phyloP scores from a whole-genome alignment of 2,329 filamentous ascomycete species.

The Elsinoe necatrix region DNA sequence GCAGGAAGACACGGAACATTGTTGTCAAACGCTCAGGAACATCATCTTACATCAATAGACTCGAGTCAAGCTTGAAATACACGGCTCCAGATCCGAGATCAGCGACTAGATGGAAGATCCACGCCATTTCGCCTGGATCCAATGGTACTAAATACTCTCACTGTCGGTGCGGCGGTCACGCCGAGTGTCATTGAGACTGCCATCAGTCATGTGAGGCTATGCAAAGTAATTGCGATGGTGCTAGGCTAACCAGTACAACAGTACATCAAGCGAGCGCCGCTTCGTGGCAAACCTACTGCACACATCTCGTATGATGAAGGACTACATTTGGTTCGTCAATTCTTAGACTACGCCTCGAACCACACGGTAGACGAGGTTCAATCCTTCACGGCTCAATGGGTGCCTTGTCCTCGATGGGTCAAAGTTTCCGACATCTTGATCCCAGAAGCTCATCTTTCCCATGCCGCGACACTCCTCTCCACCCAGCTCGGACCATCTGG shows the following conservation, averaged over 20 bases:
- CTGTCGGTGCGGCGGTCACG: constrained; percentile 73
- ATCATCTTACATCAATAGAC: neutral
- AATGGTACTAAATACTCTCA: constrained; percentile 68
- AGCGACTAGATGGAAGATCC: neutral
- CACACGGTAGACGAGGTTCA: constrained; percentile 92
- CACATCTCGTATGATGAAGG: constrained; percentile 94
- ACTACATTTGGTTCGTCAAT: constrained; percentile 74
- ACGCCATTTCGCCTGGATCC: neutral
- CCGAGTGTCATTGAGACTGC: constrained; percentile 82
- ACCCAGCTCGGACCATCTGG: constrained; percentile 71
- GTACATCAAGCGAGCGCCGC: constrained; percentile 73
- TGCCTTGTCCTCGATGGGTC: constrained; percentile 83
- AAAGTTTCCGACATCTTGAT: constrained; percentile 64
- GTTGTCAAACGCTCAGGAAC: neutral
- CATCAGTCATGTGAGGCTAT: constrained; percentile 63
- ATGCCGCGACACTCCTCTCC: constrained; percentile 59
- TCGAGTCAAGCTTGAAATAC: neutral
- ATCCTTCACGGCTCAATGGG: constrained; percentile 83
- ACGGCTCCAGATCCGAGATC: neutral
- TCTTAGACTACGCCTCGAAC: constrained; percentile 74
- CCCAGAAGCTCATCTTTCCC: constrained; percentile 52
- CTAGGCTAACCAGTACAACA: constrained; percentile 32
- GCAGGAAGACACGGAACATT: neutral
- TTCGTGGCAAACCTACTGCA: constrained; percentile 71
- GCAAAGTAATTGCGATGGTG: no score